These are phyloP conservation scores for Naganishia sp. DNA, from an alignment of 1,284 basidiomycete species.

Conservation along the genomic window DNA sequence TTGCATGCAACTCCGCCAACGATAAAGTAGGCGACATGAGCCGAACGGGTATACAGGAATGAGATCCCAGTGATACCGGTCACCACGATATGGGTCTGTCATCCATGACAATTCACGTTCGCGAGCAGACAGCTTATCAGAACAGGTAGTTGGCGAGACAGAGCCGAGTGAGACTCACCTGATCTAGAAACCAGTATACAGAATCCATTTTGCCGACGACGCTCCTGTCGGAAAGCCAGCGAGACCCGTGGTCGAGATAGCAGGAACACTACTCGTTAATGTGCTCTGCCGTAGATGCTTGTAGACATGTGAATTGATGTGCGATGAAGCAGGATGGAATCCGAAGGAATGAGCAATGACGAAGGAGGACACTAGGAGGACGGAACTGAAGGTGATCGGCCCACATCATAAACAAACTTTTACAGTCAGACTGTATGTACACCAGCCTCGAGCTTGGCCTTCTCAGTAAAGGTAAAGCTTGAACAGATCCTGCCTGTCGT, in stretches of 20 bases:
- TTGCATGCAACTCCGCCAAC: slow-evolving; percentile 66
- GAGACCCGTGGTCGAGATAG: too few relatives aligned
- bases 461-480: background rate
- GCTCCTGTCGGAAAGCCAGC: too few relatives aligned
- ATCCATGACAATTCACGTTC: background rate
- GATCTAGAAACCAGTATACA: slow-evolving; percentile 28
- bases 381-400: background rate
- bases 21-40: slow-evolving; percentile 68
- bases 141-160: too few relatives aligned
- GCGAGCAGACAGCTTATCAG: too few relatives aligned
- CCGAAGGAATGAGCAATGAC: background rate
- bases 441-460: too few relatives aligned
- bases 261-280: too few relatives aligned
- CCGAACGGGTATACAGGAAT: slow-evolving; percentile 68
- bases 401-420: slow-evolving; percentile 28
- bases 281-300: too few relatives aligned
- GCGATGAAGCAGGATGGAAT: too few relatives aligned
- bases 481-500: too few relatives aligned
- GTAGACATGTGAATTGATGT: too few relatives aligned
- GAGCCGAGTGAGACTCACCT: slow-evolving; percentile 8
- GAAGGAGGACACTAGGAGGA: background rate
- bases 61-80: slow-evolving; percentile 61
- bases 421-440: background rate
- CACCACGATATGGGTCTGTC: slow-evolving; percentile 59
- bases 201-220: slow-evolving; percentile 2